These are phyloP conservation scores for Microdochium paspali DNA, from an alignment of 2,329 filamentous ascomycete genomes.

Conservation along the genomic window DNA sequence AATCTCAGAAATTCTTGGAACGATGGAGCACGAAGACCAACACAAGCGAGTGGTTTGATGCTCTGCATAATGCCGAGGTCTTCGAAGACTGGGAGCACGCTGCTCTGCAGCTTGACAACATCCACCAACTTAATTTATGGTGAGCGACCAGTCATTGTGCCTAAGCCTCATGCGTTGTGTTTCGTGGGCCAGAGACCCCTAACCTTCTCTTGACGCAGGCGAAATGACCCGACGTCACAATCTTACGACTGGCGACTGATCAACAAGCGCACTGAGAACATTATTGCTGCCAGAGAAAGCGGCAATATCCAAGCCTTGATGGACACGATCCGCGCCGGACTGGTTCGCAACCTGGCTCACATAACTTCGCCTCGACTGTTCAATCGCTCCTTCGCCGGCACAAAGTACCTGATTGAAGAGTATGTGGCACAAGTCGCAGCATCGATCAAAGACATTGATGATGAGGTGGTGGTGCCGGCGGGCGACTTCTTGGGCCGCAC, in stretches of 20 bases:
- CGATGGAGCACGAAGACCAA: conserved; percentile 61
- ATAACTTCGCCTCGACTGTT: conserved; percentile 76
- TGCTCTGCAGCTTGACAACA: conserved; percentile 74
- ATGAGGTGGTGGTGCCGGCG: conserved; percentile 9
- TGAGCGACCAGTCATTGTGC: conserved; percentile 23
- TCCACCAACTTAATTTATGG: conserved; percentile 76
- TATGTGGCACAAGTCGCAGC: conserved; percentile 80
- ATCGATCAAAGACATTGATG: conserved; percentile 67
- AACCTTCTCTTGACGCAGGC: conserved; percentile 37
- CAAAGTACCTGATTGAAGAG: conserved; percentile 83
- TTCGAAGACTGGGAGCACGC: conserved; percentile 84
- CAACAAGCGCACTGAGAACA: conserved; percentile 61
- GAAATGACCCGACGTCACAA: conserved; percentile 69
- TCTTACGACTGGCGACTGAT: conserved; percentile 86
- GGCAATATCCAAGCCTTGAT: conserved; percentile 67
- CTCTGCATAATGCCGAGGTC: conserved; percentile 54
- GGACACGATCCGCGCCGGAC: conserved; percentile 69
- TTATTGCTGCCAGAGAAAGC: conserved; percentile 59
- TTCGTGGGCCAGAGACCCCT: neutral
- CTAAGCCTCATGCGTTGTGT: neutral
- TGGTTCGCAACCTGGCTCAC: conserved; percentile 82
- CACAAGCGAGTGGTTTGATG: conserved; percentile 55
- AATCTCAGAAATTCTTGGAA: conserved; percentile 50
- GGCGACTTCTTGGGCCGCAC: conserved; percentile 10
- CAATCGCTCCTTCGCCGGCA: conserved; percentile 77